phyloP scores from a whole-genome alignment of 768 basidiomycete species.

The Pleurotus tuber-regium region DNA sequence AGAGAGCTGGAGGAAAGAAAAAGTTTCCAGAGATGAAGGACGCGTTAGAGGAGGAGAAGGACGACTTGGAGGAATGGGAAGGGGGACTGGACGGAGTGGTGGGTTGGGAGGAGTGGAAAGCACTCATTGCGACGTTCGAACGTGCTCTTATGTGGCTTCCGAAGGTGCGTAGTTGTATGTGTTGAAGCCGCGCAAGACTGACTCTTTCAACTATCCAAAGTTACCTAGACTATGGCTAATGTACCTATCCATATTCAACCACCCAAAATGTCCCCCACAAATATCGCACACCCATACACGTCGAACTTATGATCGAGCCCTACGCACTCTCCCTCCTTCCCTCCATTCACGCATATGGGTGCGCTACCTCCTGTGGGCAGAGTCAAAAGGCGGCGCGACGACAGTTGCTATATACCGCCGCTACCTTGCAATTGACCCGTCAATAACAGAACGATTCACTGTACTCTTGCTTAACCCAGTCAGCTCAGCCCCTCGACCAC shows the following conservation, averaged over 20 bases:
- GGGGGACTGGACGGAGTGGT: constrained; percentile 82
- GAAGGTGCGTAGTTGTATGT: constrained; percentile 52
- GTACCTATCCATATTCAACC: constrained; percentile 87
- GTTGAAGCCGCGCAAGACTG: neutral
- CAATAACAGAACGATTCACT: constrained; percentile 76
- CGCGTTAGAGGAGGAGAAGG: constrained; percentile 80
- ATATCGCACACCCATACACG: constrained; percentile 90
- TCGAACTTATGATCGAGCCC: constrained; percentile 88
- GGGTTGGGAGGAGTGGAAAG: constrained; percentile 97
- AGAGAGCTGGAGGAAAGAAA: constrained; percentile 84
- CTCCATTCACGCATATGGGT: constrained; percentile 92
- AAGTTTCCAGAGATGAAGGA: constrained; percentile 92
- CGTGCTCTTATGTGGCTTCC: constrained; percentile 94
- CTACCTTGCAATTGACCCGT: constrained; percentile 81
- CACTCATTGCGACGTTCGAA: constrained; percentile 85
- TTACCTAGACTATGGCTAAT: constrained; percentile 93
- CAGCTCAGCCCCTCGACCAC: constrained; percentile 62
- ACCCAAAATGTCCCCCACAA: constrained; percentile 82
- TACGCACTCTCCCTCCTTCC: constrained; percentile 91
- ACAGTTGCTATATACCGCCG: constrained; percentile 84
- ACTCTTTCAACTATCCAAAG: constrained; percentile 35
- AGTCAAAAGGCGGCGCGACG: constrained; percentile 74
- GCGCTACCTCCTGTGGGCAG: constrained; percentile 90
- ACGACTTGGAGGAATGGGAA: constrained; percentile 82
- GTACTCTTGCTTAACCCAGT: constrained; percentile 64